Evolutionary conservation across 2,329 filamentous ascomycete species (phyloP), one percentile per base, ranked within the genome.

Genomic region (Pseudogymnoascus sp.): DNA sequence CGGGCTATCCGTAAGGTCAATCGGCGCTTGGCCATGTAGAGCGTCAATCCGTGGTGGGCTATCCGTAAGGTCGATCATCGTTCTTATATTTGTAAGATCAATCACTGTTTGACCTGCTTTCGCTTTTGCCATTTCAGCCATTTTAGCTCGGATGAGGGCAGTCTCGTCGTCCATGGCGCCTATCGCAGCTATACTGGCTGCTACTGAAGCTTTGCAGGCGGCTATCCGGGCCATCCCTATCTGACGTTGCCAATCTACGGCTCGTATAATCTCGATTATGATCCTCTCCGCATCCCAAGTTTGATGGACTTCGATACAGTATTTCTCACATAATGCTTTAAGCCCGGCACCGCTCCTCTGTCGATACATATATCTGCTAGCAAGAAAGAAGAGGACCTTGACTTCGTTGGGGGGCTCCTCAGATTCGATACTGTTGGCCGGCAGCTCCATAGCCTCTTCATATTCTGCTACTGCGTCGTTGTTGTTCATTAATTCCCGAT

Each of bases 311-410:
- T 21, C 16, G 49, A 55, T 19, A 21, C 29, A 12, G 16, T 55
- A 33, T 35, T 55, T 33, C 16, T 35, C 49, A 21, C 49, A 55
- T 4, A 55, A 14, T 16, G 16, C 29, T 33, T 33, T 55, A n/a
- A 55, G 29, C 29, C 16, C 49, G n/a, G 16, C n/a, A 29, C 2
- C 49, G 29, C 49, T 55, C 33, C 49, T 55, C 6, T 35, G 29
- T 33, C 49, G 49, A 55, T 55, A 55, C 49, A 55, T 55, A 35
- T 19, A 55, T 55, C 49, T 55, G 49, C 29, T 33, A 14, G 49
- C 49, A 29, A 55, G 49, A 6, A 12, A 55, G 49, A 55, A 55
- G 8, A 55, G 49, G 16, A 55, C 11, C 16, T 19, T n/a, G 49
- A 35, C 10, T 33, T 6, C 10, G 16, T 10, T 10, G 6, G 29